These are phyloP conservation scores for Tylopilus intermedius DNA, from an alignment of 768 basidiomycete genomes.

Conservation along the genomic window DNA sequence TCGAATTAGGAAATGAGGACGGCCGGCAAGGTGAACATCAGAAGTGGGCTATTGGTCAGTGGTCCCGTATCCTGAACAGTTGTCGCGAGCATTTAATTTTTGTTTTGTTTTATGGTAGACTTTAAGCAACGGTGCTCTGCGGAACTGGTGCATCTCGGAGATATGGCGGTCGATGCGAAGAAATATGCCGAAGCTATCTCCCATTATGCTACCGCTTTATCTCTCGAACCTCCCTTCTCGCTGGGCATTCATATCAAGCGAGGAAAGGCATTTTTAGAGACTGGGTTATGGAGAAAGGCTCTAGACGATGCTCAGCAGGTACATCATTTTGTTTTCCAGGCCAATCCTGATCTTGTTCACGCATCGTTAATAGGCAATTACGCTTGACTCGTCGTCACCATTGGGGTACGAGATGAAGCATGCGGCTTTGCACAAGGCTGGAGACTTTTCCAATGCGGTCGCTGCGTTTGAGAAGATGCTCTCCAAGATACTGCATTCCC, in stretches of 20 bases:
- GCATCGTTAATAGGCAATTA: too few relatives aligned
- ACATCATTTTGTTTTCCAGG: too few relatives aligned
- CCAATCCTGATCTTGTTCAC: too few relatives aligned
- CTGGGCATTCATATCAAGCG: not conserved
- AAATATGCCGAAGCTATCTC: not conserved
- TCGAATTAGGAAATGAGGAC: not conserved
- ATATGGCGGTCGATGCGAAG: too few relatives aligned
- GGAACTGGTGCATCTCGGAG: too few relatives aligned
- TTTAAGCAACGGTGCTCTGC: too few relatives aligned
- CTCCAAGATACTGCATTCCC: not conserved
- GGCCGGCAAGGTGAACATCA: not conserved
- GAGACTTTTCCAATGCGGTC: not conserved
- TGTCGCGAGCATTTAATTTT: too few relatives aligned
- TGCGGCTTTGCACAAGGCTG: not conserved
- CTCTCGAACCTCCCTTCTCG: not conserved
- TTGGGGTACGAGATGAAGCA: not conserved
- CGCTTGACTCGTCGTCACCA: not conserved
- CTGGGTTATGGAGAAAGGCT: not conserved
- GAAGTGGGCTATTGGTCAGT: not conserved
- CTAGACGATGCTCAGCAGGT: not conserved
- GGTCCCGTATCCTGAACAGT: not conserved
- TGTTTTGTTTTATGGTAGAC: too few relatives aligned
- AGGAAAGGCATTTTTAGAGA: not conserved
- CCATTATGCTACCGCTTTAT: not conserved
- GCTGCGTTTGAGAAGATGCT: not conserved